These are phyloP conservation scores for Fusarium sp. DNA, from an alignment of 2,329 filamentous ascomycete species.

Conservation along the genomic window DNA sequence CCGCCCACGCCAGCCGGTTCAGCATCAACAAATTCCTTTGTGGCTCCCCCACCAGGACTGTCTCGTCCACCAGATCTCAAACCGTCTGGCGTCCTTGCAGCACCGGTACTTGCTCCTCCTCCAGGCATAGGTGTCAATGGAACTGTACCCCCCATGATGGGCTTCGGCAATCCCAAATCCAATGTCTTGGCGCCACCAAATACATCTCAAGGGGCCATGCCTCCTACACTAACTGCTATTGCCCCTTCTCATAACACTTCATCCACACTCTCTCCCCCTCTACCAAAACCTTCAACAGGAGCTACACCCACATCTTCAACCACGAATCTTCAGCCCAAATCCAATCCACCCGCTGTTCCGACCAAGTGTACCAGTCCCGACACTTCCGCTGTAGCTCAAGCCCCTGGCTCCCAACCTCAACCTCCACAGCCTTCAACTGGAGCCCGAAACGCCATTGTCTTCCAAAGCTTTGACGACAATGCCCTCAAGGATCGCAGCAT, in stretches of 20 bases:
- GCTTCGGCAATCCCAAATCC: constrained; percentile 51
- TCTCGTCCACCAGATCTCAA: constrained; percentile 42
- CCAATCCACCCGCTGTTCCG: constrained; percentile 6
- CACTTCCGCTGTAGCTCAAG: constrained; percentile 22
- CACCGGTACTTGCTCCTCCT: constrained; percentile 53
- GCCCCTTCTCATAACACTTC: constrained; percentile 34
- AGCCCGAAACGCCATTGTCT: constrained; percentile 67
- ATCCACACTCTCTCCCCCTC: not conserved
- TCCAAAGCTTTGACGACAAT: constrained; percentile 69
- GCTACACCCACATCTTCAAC: constrained; percentile 1
- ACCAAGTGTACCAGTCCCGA: constrained; percentile 14
- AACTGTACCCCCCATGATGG: constrained; percentile 42
- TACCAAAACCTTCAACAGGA: not conserved
- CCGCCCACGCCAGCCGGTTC: constrained; percentile 1
- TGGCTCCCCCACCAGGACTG: constrained; percentile 39
- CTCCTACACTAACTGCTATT: constrained; percentile 29
- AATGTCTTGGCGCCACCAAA: constrained; percentile 60
- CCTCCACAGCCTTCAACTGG: constrained; percentile 52
- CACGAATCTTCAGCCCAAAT: constrained; percentile 13
- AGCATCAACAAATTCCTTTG: constrained; percentile 12
- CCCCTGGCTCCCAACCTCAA: constrained; percentile 38
- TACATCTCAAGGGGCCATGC: constrained; percentile 47
- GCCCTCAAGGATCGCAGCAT: constrained; percentile 66
- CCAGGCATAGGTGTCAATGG: constrained; percentile 44
- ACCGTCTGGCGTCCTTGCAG: constrained; percentile 51